Base-by-base conservation (phyloP, 108 stramenopile genomes). In the Conticribra weissflogii region DNA sequence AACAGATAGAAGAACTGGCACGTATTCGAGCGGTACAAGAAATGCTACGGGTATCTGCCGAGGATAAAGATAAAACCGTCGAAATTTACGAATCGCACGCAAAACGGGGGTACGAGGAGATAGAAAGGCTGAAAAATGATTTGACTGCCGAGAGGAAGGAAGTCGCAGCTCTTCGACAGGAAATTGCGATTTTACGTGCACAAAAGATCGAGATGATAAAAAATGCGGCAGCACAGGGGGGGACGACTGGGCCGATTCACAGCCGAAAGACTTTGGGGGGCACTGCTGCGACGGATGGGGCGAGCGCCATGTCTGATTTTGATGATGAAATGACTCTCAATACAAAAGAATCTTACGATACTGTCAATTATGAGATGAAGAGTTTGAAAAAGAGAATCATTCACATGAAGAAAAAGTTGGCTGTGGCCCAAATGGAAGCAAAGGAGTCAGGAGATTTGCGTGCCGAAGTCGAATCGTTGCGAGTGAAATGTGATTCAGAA, bases 321-420 rank as follows among this genome's bases (percentile, higher is more conserved):
- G 36, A 41, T 63, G 78, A 79, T 60, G 78, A 79, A 28, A 79
- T 79, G 78, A 79, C 78, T 9, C 60, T 79, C 2, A 60, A 72
- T 16, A 63, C 66, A 2, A 72, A 68, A 54, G 72, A 74, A 32
- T 21, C n/a, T 21, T 51, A 67, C 8, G 36, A 67, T 25, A 79
- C 71, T 19, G 34, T 66, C 24, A 50, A 59, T 3, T 79, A 72
- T 52, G 78, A 79, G 32, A 68, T 65, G 47, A 79, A 79, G 36
- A 67, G 71, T 28, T 61, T 79, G 15, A 79, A 79, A 56, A 79
- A 79, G 59, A 57, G 78, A 62, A 72, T 79, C 14, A 79, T 79
- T 19, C 78, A 79, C 33, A 79, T 79, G 78, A 79, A 79, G 22
- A 79, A 79, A 61, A 79, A 79, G 56, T 52, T 79, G 24, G 16